Evolutionary conservation across 305 asterid species (phyloP), one percentile per base, ranked within the genome.

Genomic region (Striga hermonthica): DNA sequence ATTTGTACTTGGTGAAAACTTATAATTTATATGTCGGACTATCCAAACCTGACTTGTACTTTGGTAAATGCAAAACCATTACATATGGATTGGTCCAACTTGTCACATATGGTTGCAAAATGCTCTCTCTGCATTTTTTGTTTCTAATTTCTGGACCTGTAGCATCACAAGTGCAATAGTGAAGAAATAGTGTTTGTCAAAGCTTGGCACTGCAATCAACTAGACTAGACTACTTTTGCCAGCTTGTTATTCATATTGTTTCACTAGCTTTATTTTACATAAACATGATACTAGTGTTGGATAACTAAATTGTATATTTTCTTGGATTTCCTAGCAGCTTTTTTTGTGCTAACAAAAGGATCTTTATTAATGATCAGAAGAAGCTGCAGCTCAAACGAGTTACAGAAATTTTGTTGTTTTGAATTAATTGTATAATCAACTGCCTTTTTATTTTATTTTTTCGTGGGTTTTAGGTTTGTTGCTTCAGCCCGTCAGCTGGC

Each of bases 401-500:
- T 37, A 65, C 48, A 34, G 53, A 22, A 22, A 62, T 64, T 76
- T 9, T 31, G 54, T 58, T 68, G 31, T 22, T 22, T 22, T 22
- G 31, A 22, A 22, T 2, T 22, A 22, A 22, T 22, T 22, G 31
- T 22, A 22, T 22, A 2, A 22, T 22, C 31, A 22, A 22, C 31
- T 22, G 31, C 31, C 31, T 22, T 22, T 65, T 61, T 69, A 5
- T 39, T 39, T 39, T 39, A 1, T 39, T 39, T 39, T 3, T 39
- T 39, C 9, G 1, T 5, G 44, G 44, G 6, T 1, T 9, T 16
- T 13, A 91, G 96, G 98, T 80, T 91, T 81, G 90, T 88, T 74
- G 81, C 95, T 56, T 90, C 99, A 63, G 99, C 95, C 72, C 97
- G 96, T 67, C 99, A 93, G 70, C 78, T 93, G 78, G 95, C 95